A percentile compares a stretch with the other conserved stretches of the same genome.
phyloP scores from a whole-genome alignment of 257 asterid species.

The Ocimum tenuiflorum region DNA sequence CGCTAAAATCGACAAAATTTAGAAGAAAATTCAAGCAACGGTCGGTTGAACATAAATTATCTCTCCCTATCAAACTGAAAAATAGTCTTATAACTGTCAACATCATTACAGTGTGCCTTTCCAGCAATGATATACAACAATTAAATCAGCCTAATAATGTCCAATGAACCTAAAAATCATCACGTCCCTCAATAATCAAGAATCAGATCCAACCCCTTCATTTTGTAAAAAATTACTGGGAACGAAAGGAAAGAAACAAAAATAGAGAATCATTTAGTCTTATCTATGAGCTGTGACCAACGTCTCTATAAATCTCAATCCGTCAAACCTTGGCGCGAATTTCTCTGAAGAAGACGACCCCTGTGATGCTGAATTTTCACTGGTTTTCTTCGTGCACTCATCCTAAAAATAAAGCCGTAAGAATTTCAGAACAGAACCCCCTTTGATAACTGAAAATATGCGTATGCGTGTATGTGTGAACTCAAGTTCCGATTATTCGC shows the following conservation, averaged over 20 bases:
- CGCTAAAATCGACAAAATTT: neutral
- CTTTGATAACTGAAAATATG: neutral
- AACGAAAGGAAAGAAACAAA: neutral
- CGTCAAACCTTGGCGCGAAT: constrained; percentile 75
- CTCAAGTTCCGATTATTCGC: neutral
- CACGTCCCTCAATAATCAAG: neutral
- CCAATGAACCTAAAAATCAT: no score
- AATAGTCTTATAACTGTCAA: neutral
- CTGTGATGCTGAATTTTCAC: constrained; percentile 30
- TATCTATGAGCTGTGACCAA: constrained; percentile 69
- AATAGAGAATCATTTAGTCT: neutral
- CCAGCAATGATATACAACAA: constrained; percentile 13
- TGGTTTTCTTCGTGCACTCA: constrained; percentile 18
- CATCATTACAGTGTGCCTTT: constrained; percentile 10
- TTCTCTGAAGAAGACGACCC: constrained; percentile 42
- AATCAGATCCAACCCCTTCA: neutral
- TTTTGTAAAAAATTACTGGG: neutral
- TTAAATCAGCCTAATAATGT: constrained; percentile 3
- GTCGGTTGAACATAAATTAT: neutral
- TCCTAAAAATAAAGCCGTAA: constrained; percentile 1
- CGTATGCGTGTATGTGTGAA: neutral
- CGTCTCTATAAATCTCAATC: constrained; percentile 72
- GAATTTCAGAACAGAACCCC: neutral
- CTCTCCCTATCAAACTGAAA: neutral
- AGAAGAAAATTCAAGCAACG: neutral